phyloP scores from a whole-genome alignment of 768 basidiomycete species.

The Tephrocybe sp. region DNA sequence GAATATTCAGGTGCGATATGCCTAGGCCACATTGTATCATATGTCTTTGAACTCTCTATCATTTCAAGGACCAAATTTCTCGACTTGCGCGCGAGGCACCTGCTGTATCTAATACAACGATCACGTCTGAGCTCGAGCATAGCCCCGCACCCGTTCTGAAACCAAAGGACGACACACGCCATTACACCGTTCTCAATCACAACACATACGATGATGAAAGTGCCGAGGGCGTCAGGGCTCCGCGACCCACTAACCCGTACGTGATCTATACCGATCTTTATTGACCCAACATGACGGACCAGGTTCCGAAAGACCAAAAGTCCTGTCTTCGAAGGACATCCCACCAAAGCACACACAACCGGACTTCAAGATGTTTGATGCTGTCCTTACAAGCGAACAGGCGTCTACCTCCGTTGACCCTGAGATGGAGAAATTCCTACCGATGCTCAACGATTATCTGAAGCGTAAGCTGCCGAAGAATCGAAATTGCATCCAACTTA shows the following conservation, averaged over 20 bases:
- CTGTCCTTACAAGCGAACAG: constrained; percentile 46
- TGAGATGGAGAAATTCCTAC: constrained; percentile 77
- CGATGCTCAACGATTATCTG: constrained; percentile 76
- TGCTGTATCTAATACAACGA: constrained; percentile 17
- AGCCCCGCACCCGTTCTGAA: constrained; percentile 19
- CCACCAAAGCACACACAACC: constrained; percentile 25
- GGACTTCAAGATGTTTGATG: constrained; percentile 74
- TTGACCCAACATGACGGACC: not conserved
- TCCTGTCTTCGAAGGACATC: constrained; percentile 52
- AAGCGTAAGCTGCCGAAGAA: constrained; percentile 41
- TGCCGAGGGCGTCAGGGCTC: constrained; percentile 23
- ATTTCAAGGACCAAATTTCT: constrained; percentile 54
- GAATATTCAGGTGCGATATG: constrained; percentile 60
- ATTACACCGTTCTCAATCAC: constrained; percentile 51
- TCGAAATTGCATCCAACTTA: not conserved
- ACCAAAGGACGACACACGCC: constrained; percentile 38
- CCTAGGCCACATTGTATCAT: not conserved
- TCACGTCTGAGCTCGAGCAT: constrained; percentile 6
- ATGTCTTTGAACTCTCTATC: not conserved
- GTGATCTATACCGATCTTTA: not conserved
- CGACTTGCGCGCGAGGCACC: constrained; percentile 45
- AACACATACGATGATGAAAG: constrained; percentile 24
- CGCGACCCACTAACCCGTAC: constrained; percentile 41
- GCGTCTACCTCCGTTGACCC: constrained; percentile 36
- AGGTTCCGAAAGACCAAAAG: constrained; percentile 46